Evolutionary conservation across 1,139 yeast species (phyloP).

Genomic region (Taphrina flavorubra): DNA sequence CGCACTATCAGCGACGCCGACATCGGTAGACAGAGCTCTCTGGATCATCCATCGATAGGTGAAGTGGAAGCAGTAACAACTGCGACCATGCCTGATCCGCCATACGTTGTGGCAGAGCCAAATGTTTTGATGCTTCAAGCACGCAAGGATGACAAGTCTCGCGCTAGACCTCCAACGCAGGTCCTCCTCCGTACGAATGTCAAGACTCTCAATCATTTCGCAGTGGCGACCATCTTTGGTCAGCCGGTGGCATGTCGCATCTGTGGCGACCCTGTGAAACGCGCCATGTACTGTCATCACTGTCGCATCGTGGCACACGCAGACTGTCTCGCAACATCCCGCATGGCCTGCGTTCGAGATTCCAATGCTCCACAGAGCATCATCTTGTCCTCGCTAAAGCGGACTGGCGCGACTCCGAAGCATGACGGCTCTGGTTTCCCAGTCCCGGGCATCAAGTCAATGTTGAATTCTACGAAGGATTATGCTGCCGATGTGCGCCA

Average conservation of each 20-base stretch:
- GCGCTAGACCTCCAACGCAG: neutral
- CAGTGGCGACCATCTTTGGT: constrained; percentile 7
- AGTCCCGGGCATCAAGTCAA: neutral
- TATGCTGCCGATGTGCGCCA: neutral
- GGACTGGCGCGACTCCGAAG: neutral
- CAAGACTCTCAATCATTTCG: constrained; percentile 4
- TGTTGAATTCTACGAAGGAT: constrained; percentile 3
- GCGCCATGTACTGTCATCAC: constrained; percentile 19
- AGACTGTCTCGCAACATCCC: constrained; percentile 3
- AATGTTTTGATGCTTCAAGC: too few relatives aligned
- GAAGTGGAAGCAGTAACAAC: neutral
- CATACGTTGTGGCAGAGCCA: too few relatives aligned
- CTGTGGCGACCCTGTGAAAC: constrained; percentile 10
- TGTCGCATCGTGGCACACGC: constrained; percentile 22
- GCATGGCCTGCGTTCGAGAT: constrained; percentile 8
- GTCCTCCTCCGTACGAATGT: neutral
- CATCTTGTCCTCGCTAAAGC: neutral
- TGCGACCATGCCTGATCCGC: neutral
- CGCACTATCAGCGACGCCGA: too few relatives aligned
- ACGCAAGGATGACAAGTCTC: neutral
- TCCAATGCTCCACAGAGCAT: neutral
- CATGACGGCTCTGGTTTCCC: neutral
- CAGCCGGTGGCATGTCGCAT: constrained; percentile 1
- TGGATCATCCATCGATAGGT: neutral
- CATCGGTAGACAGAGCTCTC: neutral